These are phyloP conservation scores for Mycena olivaceomarginata DNA, from an alignment of 768 basidiomycete genomes.

Conservation along the genomic window DNA sequence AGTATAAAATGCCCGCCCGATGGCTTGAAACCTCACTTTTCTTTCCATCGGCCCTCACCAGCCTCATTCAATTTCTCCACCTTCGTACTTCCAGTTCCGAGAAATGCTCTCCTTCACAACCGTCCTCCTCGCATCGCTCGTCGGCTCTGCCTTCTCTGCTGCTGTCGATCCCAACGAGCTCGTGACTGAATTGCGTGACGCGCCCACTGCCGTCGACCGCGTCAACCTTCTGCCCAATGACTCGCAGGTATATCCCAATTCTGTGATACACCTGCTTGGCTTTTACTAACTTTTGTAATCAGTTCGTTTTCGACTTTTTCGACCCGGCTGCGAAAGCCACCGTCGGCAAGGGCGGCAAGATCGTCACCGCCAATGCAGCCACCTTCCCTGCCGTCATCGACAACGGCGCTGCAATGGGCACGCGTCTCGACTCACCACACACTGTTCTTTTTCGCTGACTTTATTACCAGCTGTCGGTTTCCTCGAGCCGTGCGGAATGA, in stretches of 20 bases:
- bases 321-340: constrained; percentile 14
- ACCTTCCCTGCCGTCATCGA: constrained; percentile 44
- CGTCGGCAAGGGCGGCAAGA: constrained; percentile 29
- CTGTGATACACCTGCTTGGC: neutral
- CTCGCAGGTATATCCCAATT: neutral
- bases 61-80: constrained; percentile 4
- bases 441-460: neutral
- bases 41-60: neutral
- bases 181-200: constrained; percentile 1
- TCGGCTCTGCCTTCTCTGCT: neutral
- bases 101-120: constrained; percentile 35
- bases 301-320: constrained; percentile 46
- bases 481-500: constrained; percentile 39
- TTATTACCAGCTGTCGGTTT: constrained; percentile 30
- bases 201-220: constrained; percentile 27
- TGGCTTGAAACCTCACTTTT: neutral
- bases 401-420: constrained; percentile 43
- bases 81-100: neutral
- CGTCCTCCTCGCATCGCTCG: constrained; percentile 15
- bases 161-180: neutral
- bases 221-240: neutral
- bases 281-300: neutral
- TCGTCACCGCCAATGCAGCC: constrained; percentile 32
- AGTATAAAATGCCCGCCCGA: constrained; percentile 2
- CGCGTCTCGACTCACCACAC: neutral